phyloP scores from a whole-genome alignment of 768 basidiomycete genomes.

The Termitomyces sp. region DNA sequence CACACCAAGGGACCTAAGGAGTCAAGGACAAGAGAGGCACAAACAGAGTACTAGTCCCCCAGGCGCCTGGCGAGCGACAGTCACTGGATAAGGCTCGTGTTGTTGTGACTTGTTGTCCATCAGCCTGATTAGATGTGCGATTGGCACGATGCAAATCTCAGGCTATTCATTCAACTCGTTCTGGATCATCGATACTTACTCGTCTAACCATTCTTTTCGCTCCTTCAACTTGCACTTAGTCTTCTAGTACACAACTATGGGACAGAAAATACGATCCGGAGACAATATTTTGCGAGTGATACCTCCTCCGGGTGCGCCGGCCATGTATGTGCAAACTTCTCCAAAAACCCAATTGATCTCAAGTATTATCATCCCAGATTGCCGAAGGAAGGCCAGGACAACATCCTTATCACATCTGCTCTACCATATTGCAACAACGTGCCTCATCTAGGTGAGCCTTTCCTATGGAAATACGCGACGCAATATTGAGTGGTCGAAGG shows the following conservation, averaged over 20 bases:
- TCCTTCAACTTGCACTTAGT: not conserved
- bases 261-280: conserved; percentile 50
- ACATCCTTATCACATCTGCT: conserved; percentile 91
- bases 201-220: conserved; percentile 8
- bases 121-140: conserved; percentile 13
- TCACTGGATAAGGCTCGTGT: conserved; percentile 9
- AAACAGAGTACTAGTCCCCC: no score
- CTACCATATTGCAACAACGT: conserved; percentile 97
- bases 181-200: conserved; percentile 5
- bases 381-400: conserved; percentile 83
- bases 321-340: conserved; percentile 37
- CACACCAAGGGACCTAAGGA: not conserved
- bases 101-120: conserved; percentile 18
- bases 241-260: conserved; percentile 24
- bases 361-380: conserved; percentile 29
- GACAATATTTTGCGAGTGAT: conserved; percentile 48
- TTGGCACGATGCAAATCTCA: no score
- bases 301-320: conserved; percentile 47
- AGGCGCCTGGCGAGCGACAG: no score
- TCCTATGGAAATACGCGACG: conserved; percentile 8
- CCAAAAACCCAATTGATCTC: conserved; percentile 8
- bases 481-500: conserved; percentile 34
- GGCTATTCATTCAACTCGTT: no score
- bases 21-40: not conserved
- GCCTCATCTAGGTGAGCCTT: conserved; percentile 80